Conservation (phyloP, 257 asterid species). For the Nicotiana attenuata region DNA sequence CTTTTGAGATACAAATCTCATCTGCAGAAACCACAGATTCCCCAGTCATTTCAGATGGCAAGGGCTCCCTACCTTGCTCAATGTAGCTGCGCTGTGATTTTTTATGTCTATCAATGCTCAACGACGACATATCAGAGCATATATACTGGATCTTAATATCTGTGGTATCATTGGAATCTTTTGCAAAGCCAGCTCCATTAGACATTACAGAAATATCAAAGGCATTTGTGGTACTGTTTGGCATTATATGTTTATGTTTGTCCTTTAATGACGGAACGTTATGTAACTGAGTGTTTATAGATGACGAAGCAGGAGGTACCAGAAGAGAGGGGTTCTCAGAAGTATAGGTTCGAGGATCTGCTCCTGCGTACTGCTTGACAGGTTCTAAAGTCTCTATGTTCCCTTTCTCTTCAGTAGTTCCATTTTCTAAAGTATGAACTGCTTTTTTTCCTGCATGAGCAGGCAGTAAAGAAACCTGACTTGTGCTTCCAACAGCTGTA, state of each 20-base stretch:
- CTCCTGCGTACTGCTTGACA: conserved; percentile 20
- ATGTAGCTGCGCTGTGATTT: conserved; percentile 19
- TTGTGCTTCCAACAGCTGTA: conserved; percentile 43
- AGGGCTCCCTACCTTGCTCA: conserved; percentile 36
- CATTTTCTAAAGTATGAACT: conserved; percentile 32
- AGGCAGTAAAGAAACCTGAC: conserved; percentile 33
- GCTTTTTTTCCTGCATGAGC: conserved; percentile 41
- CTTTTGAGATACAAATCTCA: conserved; percentile 17
- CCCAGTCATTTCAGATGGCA: conserved; percentile 20
- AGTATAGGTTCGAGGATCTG: conserved; percentile 28
- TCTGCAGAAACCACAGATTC: conserved; percentile 22
- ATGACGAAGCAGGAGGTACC: conserved; percentile 21
- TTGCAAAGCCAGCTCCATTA: conserved; percentile 29
- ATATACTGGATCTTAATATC: conserved; percentile 32
- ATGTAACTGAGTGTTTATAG: conserved; percentile 34
- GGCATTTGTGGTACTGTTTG: conserved; percentile 25
- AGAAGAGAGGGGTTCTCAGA: conserved; percentile 29
- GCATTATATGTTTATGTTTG: conserved; percentile 13
- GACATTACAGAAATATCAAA: conserved; percentile 30
- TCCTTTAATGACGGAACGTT: conserved; percentile 29
- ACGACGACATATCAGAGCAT: conserved; percentile 45
- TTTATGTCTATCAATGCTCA: conserved; percentile 46
- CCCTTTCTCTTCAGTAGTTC: conserved; percentile 27
- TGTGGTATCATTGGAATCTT: conserved; percentile 24
- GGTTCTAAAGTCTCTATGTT: conserved; percentile 28